Base-by-base conservation (phyloP, 805 yeast species). In the Metschnikowia chrysomelidarum region DNA sequence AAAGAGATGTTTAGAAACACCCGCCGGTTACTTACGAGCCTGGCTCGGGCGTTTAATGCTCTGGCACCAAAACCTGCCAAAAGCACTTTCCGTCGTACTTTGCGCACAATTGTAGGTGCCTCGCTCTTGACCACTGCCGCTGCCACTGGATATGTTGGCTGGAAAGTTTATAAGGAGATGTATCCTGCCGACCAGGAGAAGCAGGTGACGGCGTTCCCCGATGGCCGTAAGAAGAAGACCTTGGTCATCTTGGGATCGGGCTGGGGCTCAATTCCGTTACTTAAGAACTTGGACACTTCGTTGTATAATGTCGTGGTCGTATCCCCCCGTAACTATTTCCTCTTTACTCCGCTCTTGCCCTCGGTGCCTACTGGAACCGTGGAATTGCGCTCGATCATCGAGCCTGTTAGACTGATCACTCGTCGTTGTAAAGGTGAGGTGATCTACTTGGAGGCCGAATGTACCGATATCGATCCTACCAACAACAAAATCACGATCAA, bases 281-380 rank as follows among this genome's bases (percentile, higher is more conserved):
- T 89, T 64, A 87, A 86, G 67, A 76, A 80, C 56, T 69, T 89
- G 59, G 96, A 89, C 60, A 82, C 96, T 26, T 70, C 89, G 30
- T 71, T 82, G 60, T 89, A 87, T 67, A 87, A 91, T 57, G 96
- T 89, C 32, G 79, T 87, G 32, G 80, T 89, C 38, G 84, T 89
- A 30, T 87, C 96, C 26, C 97, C 98, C 44, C 79, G 97, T 69
- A 91, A 89, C 72, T 91, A 87, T 71, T 88, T 89, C 67, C 71
- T 89, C 53, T 89, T 91, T 74, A 89, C 98, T 39, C 97, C 98
- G n/a, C 70, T 89, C 58, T 73, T 89, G 52, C 97, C 98, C 30
- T 85, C 95, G 17, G 85, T 91, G 49, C 95, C 97, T 38, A 89
- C 95, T 24, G 97, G 97, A 46, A 85, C 96, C 33, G 79, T 87